A percentile compares a stretch with the other conserved stretches of the same genome.
Conservation (phyloP, 1,284 basidiomycete species). For the Apiotrichum sp. region DNA sequence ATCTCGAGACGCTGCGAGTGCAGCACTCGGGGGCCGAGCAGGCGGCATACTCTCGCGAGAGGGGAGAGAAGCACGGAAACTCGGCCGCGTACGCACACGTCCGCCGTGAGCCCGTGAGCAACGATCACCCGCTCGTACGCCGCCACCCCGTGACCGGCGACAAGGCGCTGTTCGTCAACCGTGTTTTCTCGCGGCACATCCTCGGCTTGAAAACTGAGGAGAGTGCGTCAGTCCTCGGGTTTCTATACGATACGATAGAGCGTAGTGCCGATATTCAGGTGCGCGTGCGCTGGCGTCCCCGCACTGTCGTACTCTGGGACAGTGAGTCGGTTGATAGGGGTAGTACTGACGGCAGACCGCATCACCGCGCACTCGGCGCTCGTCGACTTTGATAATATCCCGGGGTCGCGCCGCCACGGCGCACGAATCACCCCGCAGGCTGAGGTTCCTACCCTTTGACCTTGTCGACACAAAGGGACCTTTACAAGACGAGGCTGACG, state of each 20-base stretch:
- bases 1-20: constrained; percentile 58
- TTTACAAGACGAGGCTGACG: no score
- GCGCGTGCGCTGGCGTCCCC: constrained; percentile 49
- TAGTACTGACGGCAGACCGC: constrained; percentile 20
- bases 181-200: constrained; percentile 58
- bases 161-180: constrained; percentile 46
- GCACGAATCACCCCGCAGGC: constrained; percentile 75
- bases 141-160: constrained; percentile 35
- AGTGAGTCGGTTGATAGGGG: constrained; percentile 13
- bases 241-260: constrained; percentile 54
- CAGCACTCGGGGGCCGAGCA: constrained; percentile 61
- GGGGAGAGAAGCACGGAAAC: not conserved
- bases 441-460: constrained; percentile 57
- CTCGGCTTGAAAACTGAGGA: constrained; percentile 64
- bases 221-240: constrained; percentile 58
- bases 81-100: constrained; percentile 50
- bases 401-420: constrained; percentile 64
- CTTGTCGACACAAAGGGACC: no score
- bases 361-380: constrained; percentile 61
- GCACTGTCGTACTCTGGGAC: constrained; percentile 53
- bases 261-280: constrained; percentile 52
- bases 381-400: constrained; percentile 61
- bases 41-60: constrained; percentile 52
- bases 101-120: constrained; percentile 63
- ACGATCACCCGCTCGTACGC: constrained; percentile 48